Conservation (phyloP, 2,329 filamentous ascomycete species). For the Trichophyton benhamiae region DNA sequence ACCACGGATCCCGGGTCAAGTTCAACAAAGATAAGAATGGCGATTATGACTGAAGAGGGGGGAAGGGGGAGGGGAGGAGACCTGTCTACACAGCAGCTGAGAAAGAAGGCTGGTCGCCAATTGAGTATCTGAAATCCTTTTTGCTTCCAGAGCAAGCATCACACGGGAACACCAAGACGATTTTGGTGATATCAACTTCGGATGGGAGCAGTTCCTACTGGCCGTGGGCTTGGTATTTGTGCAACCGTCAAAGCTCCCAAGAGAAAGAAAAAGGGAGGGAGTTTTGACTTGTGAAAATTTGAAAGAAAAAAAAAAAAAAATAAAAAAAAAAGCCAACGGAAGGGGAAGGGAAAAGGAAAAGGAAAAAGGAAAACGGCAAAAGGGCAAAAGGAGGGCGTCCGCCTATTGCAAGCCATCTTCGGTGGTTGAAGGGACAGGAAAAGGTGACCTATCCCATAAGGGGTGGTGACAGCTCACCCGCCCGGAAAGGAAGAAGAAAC, state of each 20-base stretch:
- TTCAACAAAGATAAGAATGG: background rate
- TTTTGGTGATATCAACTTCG: background rate
- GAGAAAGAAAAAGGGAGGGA: background rate
- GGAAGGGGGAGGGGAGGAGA: background rate
- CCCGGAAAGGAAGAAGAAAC: background rate
- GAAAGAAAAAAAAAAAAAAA: background rate
- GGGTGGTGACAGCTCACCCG: constrained; percentile 1
- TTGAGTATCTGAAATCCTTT: background rate
- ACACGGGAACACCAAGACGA: background rate
- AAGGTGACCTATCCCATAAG: constrained; percentile 2
- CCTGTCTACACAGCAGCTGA: background rate
- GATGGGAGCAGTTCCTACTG: constrained; percentile 2
- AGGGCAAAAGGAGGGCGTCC: background rate
- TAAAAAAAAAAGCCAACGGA: background rate
- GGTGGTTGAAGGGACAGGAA: background rate
- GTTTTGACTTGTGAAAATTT: background rate
- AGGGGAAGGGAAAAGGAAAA: background rate
- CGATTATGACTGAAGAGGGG: background rate
- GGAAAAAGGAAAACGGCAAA: background rate
- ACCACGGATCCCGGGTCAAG: background rate
- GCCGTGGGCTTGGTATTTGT: background rate
- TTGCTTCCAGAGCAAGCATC: background rate
- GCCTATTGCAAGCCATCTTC: background rate
- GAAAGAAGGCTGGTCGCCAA: background rate
- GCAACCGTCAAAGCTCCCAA: background rate